phyloP scores from a whole-genome alignment of 805 yeast genomes.

The Kluyveromyces lactis region DNA sequence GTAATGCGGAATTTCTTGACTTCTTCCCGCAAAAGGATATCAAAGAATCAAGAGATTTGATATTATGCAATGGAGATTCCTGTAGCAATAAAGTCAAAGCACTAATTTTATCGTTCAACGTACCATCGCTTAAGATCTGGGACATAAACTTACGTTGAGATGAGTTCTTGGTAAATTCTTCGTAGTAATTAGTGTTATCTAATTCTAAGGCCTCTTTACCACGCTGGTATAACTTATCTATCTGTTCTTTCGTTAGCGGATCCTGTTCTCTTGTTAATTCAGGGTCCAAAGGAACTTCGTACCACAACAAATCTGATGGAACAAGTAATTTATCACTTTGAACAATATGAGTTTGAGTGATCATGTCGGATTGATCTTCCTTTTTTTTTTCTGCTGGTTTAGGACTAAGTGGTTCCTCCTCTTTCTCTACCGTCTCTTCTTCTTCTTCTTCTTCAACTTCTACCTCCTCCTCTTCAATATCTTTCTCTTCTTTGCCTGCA shows the following conservation, averaged over 20 bases:
- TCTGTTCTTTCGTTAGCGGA: conserved; percentile 39
- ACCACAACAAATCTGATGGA: conserved; percentile 71
- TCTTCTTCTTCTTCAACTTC: conserved; percentile 14
- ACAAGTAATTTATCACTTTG: conserved; percentile 47
- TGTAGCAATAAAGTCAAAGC: conserved; percentile 88
- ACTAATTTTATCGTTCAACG: conserved; percentile 88
- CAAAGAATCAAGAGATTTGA: conserved; percentile 74
- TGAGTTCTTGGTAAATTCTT: conserved; percentile 64
- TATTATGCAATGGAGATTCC: conserved; percentile 88
- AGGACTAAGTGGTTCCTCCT: conserved; percentile 15
- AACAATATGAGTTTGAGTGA: conserved; percentile 34
- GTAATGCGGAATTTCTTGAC: conserved; percentile 86
- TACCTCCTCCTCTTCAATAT: conserved; percentile 18
- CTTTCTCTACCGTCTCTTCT: conserved; percentile 16
- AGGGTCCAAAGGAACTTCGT: conserved; percentile 42
- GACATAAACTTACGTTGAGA: conserved; percentile 84
- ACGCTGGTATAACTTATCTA: conserved; percentile 52
- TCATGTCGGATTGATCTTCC: conserved; percentile 24
- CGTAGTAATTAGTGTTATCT: conserved; percentile 65
- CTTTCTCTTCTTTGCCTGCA: conserved; percentile 21
- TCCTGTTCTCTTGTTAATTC: conserved; percentile 19
- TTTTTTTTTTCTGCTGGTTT: conserved; percentile 16
- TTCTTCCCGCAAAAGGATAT: conserved; percentile 78
- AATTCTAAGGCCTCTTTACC: conserved; percentile 58
- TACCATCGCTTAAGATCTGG: conserved; percentile 85